Percentiles rank a stretch among this genome's conserved stretches.
Conservation (phyloP, 768 basidiomycete species). For the Tylopilus subfusipes region DNA sequence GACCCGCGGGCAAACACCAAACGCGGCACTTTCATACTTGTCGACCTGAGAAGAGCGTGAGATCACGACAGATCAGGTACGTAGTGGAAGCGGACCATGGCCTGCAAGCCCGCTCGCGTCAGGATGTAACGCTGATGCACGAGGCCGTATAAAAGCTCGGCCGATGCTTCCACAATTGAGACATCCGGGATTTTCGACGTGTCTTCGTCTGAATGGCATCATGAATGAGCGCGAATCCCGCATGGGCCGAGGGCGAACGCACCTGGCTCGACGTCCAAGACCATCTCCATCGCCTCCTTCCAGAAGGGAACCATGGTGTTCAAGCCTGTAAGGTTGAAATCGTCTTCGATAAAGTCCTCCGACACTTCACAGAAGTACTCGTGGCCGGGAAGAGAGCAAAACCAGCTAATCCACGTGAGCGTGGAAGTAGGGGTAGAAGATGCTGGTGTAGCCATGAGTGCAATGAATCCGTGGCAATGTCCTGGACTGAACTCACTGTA, state of each 20-base stretch:
- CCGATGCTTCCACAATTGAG: slow-evolving; percentile 95
- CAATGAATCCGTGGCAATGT: slow-evolving; percentile 8
- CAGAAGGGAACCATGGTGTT: slow-evolving; percentile 97
- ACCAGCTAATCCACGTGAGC: slow-evolving; percentile 95
- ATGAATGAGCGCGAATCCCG: slow-evolving; percentile 9
- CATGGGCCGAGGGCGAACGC: slow-evolving; percentile 30
- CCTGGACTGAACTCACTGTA: slow-evolving; percentile 60
- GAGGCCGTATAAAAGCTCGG: slow-evolving; percentile 94
- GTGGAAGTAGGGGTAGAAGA: slow-evolving; percentile 90
- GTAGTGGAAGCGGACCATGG: slow-evolving; percentile 64
- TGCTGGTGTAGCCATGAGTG: slow-evolving; percentile 42
- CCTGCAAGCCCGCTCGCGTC: slow-evolving; percentile 88
- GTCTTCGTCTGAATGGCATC: slow-evolving; percentile 67
- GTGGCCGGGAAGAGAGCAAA: slow-evolving; percentile 90
- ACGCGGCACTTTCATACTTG: slow-evolving; percentile 89
- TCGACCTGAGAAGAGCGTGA: slow-evolving; percentile 59
- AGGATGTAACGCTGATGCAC: slow-evolving; percentile 98
- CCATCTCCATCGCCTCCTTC: slow-evolving; percentile 99
- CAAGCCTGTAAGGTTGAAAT: slow-evolving; percentile 97
- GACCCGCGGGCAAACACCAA: slow-evolving; percentile 94
- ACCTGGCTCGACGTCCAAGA: slow-evolving; percentile 98
- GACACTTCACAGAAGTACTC: slow-evolving; percentile 98
- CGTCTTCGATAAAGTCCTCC: slow-evolving; percentile 99
- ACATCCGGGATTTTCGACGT: slow-evolving; percentile 96
- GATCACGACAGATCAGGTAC: slow-evolving; percentile 15